Conservation (phyloP, 2,329 filamentous ascomycete species). For the Claviceps pazoutovae region DNA sequence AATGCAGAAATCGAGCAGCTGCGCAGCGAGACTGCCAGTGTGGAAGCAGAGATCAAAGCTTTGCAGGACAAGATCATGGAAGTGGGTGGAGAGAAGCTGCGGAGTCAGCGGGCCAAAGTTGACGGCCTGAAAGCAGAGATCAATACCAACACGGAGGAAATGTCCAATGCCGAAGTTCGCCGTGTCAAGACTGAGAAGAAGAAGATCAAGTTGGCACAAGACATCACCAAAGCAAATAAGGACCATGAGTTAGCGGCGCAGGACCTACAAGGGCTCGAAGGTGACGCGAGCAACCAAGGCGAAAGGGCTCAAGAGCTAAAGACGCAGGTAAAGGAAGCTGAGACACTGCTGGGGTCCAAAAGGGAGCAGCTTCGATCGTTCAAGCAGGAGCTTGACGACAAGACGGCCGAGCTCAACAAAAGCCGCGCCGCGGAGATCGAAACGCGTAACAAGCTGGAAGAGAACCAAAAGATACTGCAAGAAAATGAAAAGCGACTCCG, state of each 20-base stretch:
- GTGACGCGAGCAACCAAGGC: conserved; percentile 64
- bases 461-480: conserved; percentile 75
- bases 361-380: conserved; percentile 66
- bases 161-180: conserved; percentile 73
- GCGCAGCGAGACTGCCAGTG: conserved; percentile 69
- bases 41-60: conserved; percentile 84
- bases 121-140: conserved; percentile 82
- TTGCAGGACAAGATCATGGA: conserved; percentile 98
- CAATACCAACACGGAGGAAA: conserved; percentile 61
- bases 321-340: conserved; percentile 64
- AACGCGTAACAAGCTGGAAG: conserved; percentile 95
- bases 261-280: conserved; percentile 66
- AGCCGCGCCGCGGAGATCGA: conserved; percentile 86
- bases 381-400: conserved; percentile 78
- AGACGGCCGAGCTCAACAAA: conserved; percentile 73
- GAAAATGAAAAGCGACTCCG: conserved; percentile 75
- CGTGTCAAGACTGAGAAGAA: conserved; percentile 93
- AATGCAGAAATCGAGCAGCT: conserved; percentile 69
- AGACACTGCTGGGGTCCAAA: conserved; percentile 62
- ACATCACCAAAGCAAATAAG: conserved; percentile 60
- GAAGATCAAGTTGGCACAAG: conserved; percentile 72
- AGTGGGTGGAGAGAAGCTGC: conserved; percentile 83
- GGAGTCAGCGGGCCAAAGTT: conserved; percentile 80
- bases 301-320: conserved; percentile 61
- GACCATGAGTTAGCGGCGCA: conserved; percentile 59